Base-by-base conservation (phyloP, 441 rosid genomes). In the Melianthus villosus region DNA sequence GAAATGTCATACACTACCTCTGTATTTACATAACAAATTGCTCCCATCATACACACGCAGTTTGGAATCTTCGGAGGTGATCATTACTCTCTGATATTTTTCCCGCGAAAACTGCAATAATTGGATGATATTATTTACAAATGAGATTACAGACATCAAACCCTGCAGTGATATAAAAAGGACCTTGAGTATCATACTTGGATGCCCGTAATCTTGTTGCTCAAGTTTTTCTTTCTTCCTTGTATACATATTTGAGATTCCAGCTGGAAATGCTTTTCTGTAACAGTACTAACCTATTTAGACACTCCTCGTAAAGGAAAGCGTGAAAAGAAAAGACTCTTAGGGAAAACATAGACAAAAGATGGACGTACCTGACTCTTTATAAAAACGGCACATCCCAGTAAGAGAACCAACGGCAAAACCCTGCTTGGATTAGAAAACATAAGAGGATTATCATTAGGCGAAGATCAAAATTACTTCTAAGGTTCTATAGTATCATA, bases 51-150 rank as follows among this genome's bases (percentile, higher is more conserved):
- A 56, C 40, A 79, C 63, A 2, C 77, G 69, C 19, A 87, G 38
- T 36, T 72, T 87, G 19, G 82, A 78, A 51, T 87, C 94, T 34
- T 77, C 89, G 7, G 86, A 77, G 8, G 86, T 55, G 35, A 82
- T 69, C 79, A 87, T 50, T 13, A 77, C 44, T 61, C 67, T 73
- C 36, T 42, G 72, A 13, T 71, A 44, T 29, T 55, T 54, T 30
- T 72, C 84, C n/a, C 26, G 63, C 31, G 69, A 63, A 59, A 70
- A 77, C 80, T 87, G 77, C 41, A 65, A 34, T 32, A 20, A 39
- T 25, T 47, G 31, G 48, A 26, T 26, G 26, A 30, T 25, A 45
- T 54, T 42, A 53, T 20, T 20, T 2, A 35, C 22, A 7, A 53
- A 40, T n/a, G 17, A 13, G 12, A 30, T 34, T 16, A 28, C n/a